Percentiles rank a stretch among this genome's conserved stretches.
These are phyloP conservation scores for Cladorrhinum sp. DNA, from an alignment of 2,329 filamentous ascomycete species.

Conservation along the genomic window DNA sequence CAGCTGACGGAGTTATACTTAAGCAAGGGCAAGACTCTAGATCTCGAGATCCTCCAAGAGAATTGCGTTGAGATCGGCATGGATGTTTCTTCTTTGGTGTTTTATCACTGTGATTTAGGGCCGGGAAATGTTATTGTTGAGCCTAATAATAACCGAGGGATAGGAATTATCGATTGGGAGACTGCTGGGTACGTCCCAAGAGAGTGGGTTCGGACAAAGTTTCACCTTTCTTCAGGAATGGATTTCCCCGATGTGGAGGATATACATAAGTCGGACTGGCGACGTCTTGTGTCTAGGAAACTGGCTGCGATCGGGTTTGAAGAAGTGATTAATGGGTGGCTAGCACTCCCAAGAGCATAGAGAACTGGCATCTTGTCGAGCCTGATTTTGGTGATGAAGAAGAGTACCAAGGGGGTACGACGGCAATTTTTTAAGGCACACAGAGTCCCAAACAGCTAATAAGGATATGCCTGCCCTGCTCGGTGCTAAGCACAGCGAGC, in stretches of 20 bases:
- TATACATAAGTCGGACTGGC: constrained; percentile 11
- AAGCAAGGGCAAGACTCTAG: background rate
- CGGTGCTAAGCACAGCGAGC: too few relatives aligned
- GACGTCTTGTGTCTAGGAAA: background rate
- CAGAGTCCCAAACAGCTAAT: too few relatives aligned
- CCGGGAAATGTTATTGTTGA: constrained; percentile 33
- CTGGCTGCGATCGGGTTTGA: constrained; percentile 10
- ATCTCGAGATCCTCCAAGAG: constrained; percentile 6
- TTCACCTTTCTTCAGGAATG: constrained; percentile 31
- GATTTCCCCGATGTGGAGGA: constrained; percentile 22
- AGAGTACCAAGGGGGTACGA: too few relatives aligned
- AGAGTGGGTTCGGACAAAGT: constrained; percentile 35
- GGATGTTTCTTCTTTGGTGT: constrained; percentile 30
- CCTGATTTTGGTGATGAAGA: too few relatives aligned
- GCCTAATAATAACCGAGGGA: constrained; percentile 7
- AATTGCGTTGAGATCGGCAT: constrained; percentile 27
- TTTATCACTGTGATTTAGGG: constrained; percentile 33
- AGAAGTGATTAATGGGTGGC: too few relatives aligned
- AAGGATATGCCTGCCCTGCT: too few relatives aligned
- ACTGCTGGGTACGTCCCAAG: constrained; percentile 31
- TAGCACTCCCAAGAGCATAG: too few relatives aligned
- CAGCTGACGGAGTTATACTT: constrained; percentile 17
- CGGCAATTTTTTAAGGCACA: too few relatives aligned
- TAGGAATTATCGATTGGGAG: constrained; percentile 35
- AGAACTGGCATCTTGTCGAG: too few relatives aligned